A percentile compares a stretch with the other conserved stretches of the same genome.
Conservation (phyloP, 2,329 filamentous ascomycete species). For the Venturia nashicola region DNA sequence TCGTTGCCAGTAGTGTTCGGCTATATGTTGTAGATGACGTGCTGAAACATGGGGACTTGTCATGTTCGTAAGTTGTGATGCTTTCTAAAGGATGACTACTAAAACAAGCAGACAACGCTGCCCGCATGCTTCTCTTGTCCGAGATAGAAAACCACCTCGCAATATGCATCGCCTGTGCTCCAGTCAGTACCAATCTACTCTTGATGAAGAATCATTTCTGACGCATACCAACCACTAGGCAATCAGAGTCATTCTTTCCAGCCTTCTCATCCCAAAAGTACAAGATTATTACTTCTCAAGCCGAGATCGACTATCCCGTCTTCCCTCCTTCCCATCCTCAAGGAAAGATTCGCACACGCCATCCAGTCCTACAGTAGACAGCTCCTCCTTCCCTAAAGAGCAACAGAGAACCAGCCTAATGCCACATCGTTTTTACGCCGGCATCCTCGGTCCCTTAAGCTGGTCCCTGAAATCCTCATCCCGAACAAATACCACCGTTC, state of each 20-base stretch:
- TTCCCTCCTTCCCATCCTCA: not conserved
- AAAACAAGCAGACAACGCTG: conserved; percentile 14
- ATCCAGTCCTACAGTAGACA: not conserved
- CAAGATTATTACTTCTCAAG: not conserved
- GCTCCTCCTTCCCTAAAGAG: not conserved
- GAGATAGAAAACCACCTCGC: conserved; percentile 26
- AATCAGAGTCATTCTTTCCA: not conserved
- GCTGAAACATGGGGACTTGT: conserved; percentile 16
- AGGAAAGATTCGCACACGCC: not conserved
- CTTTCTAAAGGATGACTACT: not conserved
- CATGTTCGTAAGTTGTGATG: conserved; percentile 11
- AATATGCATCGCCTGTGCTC: conserved; percentile 23
- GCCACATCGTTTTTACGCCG: not conserved
- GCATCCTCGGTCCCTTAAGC: not conserved
- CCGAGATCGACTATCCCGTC: not conserved
- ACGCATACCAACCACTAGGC: not conserved
- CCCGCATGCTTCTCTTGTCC: conserved; percentile 21
- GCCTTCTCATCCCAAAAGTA: not conserved
- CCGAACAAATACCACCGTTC: not conserved
- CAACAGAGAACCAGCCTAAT: not conserved
- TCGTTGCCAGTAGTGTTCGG: conserved; percentile 18
- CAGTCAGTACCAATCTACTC: conserved; percentile 14
- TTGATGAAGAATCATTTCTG: not conserved
- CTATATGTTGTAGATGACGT: conserved; percentile 18
- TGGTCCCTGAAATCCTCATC: not conserved